Conservation (phyloP, 129 eudicot genomes). For the Arctium lappa region DNA sequence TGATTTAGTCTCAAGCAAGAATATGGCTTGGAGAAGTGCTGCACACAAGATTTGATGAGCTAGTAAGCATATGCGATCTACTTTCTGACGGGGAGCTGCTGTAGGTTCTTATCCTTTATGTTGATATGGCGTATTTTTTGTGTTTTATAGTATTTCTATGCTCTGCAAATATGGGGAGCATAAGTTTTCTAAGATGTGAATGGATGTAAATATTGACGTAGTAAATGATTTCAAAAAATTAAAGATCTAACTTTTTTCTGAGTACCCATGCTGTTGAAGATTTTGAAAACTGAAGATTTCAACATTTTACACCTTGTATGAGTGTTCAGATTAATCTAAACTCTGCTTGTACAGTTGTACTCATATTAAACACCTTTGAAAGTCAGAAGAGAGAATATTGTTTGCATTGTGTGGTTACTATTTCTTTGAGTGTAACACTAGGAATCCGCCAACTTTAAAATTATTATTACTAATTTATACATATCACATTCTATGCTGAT, state of each 20-base stretch:
- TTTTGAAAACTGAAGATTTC: not conserved
- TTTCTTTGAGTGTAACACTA: not conserved
- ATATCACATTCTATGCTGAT: not conserved
- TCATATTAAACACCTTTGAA: not conserved
- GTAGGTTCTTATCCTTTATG: conserved; percentile 36
- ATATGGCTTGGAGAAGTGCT: conserved; percentile 80
- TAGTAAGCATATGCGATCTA: conserved; percentile 45
- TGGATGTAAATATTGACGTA: not conserved
- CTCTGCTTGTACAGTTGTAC: too few relatives aligned
- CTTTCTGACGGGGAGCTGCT: conserved; percentile 73
- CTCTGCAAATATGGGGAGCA: not conserved
- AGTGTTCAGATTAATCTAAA: not conserved
- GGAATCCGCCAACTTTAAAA: not conserved
- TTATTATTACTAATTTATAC: too few relatives aligned
- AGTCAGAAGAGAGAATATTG: not conserved
- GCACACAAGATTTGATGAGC: conserved; percentile 51
- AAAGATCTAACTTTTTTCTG: not conserved
- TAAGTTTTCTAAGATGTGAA: not conserved
- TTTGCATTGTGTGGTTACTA: not conserved
- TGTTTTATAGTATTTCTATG: not conserved
- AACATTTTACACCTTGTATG: not conserved
- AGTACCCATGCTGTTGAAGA: not conserved
- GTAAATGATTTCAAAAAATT: not conserved
- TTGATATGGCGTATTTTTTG: not conserved
- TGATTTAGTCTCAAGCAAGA: conserved; percentile 59